Conservation (phyloP, 148 eudicot genomes). For the Selenicereus undatus region DNA sequence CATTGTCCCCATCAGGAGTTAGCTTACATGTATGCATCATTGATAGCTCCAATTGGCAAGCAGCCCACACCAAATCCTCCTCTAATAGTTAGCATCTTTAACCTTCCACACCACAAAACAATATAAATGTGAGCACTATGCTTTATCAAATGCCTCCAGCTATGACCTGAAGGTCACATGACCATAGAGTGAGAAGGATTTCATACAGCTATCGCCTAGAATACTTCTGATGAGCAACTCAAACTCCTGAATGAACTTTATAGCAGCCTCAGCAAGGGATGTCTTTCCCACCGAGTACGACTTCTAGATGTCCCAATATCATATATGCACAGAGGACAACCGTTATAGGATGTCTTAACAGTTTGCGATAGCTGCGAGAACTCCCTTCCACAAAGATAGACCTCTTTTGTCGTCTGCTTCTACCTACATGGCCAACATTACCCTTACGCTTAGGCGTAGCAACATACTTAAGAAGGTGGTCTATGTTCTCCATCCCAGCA, state of each 20-base stretch:
- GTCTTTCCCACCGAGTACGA: slow-evolving; percentile 79
- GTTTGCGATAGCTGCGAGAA: slow-evolving; percentile 31
- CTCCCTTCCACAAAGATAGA: slow-evolving; percentile 29
- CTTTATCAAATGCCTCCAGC: slow-evolving; percentile 79
- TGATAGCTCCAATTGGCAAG: slow-evolving; percentile 91
- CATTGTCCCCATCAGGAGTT: slow-evolving; percentile 52
- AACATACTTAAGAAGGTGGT: slow-evolving; percentile 85
- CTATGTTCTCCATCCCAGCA: slow-evolving; percentile 58
- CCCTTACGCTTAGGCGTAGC: slow-evolving; percentile 58
- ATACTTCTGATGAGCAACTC: slow-evolving; percentile 54
- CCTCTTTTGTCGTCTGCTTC: slow-evolving; percentile 42
- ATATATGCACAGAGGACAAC: slow-evolving; percentile 85
- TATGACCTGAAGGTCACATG: slow-evolving; percentile 55
- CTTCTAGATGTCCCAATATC: slow-evolving; percentile 94
- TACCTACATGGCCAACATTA: slow-evolving; percentile 38
- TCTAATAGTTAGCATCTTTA: slow-evolving; percentile 84
- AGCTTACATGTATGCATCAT: slow-evolving; percentile 97
- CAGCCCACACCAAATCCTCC: slow-evolving; percentile 94
- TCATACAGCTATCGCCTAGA: slow-evolving; percentile 37
- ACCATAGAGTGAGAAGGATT: slow-evolving; percentile 4
- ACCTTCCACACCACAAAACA: slow-evolving; percentile 91
- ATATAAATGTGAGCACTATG: slow-evolving; percentile 90
- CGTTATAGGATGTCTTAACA: slow-evolving; percentile 84
- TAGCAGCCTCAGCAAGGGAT: slow-evolving; percentile 72
- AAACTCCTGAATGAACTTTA: slow-evolving; percentile 68